These are phyloP conservation scores for Penicillium salamii DNA, from an alignment of 495 filamentous ascomycete genomes.

Conservation along the genomic window DNA sequence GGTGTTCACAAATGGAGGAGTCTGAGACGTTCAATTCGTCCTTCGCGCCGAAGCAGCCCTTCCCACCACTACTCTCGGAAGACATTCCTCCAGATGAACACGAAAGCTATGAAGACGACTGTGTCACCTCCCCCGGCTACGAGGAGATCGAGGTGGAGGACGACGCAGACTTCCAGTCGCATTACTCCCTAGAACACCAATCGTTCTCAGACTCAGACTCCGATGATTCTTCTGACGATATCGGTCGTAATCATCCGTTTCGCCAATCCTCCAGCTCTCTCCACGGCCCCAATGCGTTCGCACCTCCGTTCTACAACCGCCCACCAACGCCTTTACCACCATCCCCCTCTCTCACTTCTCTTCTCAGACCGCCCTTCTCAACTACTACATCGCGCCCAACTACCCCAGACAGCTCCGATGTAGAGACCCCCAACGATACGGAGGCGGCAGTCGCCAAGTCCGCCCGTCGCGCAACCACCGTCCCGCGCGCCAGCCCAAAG, in stretches of 20 bases:
- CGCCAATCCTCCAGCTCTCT: slow-evolving; percentile 43
- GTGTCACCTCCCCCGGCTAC: slow-evolving; percentile 28
- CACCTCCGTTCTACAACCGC: slow-evolving; percentile 84
- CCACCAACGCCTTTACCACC: slow-evolving; percentile 88
- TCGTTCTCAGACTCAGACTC: slow-evolving; percentile 43
- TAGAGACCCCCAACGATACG: slow-evolving; percentile 64
- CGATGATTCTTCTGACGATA: slow-evolving; percentile 33
- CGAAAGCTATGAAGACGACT: slow-evolving; percentile 30
- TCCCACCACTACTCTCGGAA: slow-evolving; percentile 35
- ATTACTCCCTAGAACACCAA: slow-evolving; percentile 41
- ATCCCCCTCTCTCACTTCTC: slow-evolving; percentile 89
- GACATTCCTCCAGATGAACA: slow-evolving; percentile 27
- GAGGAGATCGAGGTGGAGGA: slow-evolving; percentile 36
- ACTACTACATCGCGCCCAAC: slow-evolving; percentile 78
- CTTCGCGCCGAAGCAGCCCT: slow-evolving; percentile 40
- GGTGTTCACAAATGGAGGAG: slow-evolving; percentile 9
- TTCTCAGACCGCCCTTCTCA: slow-evolving; percentile 74
- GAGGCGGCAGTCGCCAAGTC: slow-evolving; percentile 63
- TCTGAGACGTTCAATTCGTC: slow-evolving; percentile 10
- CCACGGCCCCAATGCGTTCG: slow-evolving; percentile 59
- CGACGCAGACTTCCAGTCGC: slow-evolving; percentile 47
- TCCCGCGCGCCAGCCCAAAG: slow-evolving; percentile 84
- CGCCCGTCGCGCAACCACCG: slow-evolving; percentile 62
- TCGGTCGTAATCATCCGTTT: slow-evolving; percentile 40
- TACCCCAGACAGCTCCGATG: slow-evolving; percentile 87